Evolutionary conservation across 768 basidiomycete species (phyloP).

Genomic region (Termitomyces sp.): DNA sequence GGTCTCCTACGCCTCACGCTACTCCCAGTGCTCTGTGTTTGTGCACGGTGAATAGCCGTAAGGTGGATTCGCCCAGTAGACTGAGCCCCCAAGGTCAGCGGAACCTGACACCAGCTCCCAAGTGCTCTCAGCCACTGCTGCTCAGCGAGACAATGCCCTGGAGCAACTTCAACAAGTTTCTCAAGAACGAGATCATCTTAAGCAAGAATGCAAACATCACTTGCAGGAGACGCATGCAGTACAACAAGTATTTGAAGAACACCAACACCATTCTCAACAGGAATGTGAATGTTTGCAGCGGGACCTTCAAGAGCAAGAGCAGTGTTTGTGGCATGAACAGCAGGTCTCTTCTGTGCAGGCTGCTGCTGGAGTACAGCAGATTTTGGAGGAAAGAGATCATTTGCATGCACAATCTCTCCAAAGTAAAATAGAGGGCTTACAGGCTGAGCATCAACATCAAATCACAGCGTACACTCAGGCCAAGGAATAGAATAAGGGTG

Average conservation of each 20-base stretch:
- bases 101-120: no score
- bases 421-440: not conserved
- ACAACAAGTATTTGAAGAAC: not conserved
- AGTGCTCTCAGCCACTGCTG: not conserved
- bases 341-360: not conserved
- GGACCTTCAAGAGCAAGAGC: not conserved
- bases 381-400: not conserved
- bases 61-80: no score
- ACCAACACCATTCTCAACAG: not conserved
- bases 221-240: not conserved
- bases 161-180: not conserved
- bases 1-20: no score
- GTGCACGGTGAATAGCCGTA: no score
- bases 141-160: not conserved
- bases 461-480: not conserved
- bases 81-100: no score
- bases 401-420: not conserved
- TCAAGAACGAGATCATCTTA: not conserved
- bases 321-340: not conserved
- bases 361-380: not conserved
- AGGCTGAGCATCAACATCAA: not conserved
- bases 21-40: no score
- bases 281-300: not conserved
- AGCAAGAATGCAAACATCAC: not conserved
- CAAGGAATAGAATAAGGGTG: not conserved